Percentiles rank a stretch among this genome's conserved stretches.
Conservation (phyloP, 2,329 filamentous ascomycete genomes). For the Waltergamsia citrina region DNA sequence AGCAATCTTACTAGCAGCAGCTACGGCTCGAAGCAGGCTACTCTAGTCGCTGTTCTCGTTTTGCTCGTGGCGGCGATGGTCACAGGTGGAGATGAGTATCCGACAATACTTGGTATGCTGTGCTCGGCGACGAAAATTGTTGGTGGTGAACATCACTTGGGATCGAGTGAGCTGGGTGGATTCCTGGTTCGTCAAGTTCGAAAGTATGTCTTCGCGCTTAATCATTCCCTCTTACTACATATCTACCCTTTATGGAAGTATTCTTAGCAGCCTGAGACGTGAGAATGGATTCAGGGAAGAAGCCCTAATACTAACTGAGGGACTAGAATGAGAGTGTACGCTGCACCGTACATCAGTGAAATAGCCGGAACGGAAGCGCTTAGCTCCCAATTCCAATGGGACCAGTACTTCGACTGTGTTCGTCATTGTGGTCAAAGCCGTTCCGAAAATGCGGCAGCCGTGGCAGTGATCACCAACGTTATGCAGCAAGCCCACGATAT, state of each 20-base stretch:
- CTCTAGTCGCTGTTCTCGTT: neutral
- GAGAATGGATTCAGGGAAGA: too few species aligned
- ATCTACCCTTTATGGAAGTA: too few species aligned
- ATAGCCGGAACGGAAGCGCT: neutral
- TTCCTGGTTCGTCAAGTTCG: neutral
- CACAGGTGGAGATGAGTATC: neutral
- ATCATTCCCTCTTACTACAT: too few species aligned
- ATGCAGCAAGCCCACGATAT: slow-evolving; percentile 1
- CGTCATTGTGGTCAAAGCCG: neutral
- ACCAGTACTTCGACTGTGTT: slow-evolving; percentile 1
- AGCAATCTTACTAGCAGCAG: neutral
- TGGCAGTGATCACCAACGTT: neutral
- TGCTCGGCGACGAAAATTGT: neutral
- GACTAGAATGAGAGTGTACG: neutral
- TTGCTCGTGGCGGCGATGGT: neutral
- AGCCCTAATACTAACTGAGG: neutral
- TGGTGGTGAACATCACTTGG: neutral
- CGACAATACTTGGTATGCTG: neutral
- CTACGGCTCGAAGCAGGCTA: neutral
- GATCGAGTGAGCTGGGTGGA: neutral
- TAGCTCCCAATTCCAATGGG: neutral
- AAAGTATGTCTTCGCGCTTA: neutral
- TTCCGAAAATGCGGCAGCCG: neutral
- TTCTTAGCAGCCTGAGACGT: too few species aligned
- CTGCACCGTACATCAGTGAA: neutral